A percentile compares a stretch with the other conserved stretches of the same genome.
phyloP scores from a whole-genome alignment of 2,329 filamentous ascomycete species.

The Boeremia exigua region DNA sequence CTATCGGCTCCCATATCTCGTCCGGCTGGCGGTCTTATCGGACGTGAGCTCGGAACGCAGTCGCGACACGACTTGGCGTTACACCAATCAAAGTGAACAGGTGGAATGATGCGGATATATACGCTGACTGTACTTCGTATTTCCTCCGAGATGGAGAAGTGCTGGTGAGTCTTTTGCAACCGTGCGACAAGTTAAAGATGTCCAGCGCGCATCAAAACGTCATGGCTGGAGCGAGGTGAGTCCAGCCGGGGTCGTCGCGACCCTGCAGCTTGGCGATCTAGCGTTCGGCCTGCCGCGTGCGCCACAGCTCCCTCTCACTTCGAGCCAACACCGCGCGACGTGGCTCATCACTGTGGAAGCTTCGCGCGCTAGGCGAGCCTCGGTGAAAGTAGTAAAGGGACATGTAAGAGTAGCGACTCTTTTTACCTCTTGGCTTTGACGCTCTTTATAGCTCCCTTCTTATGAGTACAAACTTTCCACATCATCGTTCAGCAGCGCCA shows the following conservation, averaged over 20 bases:
- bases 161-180: not conserved
- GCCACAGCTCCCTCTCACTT: slow-evolving; percentile 4
- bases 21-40: slow-evolving; percentile 27
- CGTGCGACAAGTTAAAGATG: not conserved
- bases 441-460: not conserved
- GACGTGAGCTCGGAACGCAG: slow-evolving; percentile 10
- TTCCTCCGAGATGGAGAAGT: not conserved
- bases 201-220: slow-evolving; percentile 7
- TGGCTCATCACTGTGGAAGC: not conserved
- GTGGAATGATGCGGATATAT: not conserved
- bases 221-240: slow-evolving; percentile 12
- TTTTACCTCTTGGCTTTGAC: not conserved
- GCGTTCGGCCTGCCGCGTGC: slow-evolving; percentile 1
- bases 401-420: not conserved
- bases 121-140: not conserved
- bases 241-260: slow-evolving; percentile 9
- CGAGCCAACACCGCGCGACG: not conserved
- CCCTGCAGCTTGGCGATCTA: slow-evolving; percentile 17
- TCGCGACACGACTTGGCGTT: slow-evolving; percentile 4
- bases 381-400: not conserved
- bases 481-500: not conserved
- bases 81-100: not conserved
- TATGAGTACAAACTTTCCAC: not conserved
- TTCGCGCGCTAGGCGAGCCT: not conserved
- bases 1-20: slow-evolving; percentile 23